These are phyloP conservation scores for Zygosaccharomyces sapae DNA, from an alignment of 1,139 yeast species.

Conservation along the genomic window DNA sequence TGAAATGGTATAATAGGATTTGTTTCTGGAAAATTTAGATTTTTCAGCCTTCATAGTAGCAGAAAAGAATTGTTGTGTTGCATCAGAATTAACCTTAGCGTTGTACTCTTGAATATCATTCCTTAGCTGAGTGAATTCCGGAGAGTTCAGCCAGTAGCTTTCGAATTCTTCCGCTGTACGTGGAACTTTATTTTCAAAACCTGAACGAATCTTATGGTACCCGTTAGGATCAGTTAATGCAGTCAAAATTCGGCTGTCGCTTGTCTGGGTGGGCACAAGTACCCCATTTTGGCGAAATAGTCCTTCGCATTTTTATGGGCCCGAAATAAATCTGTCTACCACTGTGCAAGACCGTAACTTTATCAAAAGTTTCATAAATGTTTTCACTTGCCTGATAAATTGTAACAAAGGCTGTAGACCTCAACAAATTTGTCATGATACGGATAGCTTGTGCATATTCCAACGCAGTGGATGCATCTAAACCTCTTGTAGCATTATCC, in stretches of 20 bases:
- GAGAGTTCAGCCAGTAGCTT: constrained; percentile 56
- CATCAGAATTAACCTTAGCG: constrained; percentile 38
- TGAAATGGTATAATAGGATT: constrained; percentile 46
- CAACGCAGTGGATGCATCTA: constrained; percentile 56
- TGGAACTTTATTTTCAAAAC: constrained; percentile 62
- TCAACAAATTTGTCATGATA: constrained; percentile 39
- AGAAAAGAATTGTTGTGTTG: constrained; percentile 40
- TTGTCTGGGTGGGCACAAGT: constrained; percentile 51
- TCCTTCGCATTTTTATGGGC: constrained; percentile 41
- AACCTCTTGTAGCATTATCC: constrained; percentile 62
- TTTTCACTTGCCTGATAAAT: constrained; percentile 48
- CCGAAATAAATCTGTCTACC: constrained; percentile 48
- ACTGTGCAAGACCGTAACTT: constrained; percentile 42
- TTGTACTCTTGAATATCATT: constrained; percentile 47
- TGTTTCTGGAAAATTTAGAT: constrained; percentile 38
- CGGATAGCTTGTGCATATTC: constrained; percentile 45
- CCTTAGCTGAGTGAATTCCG: constrained; percentile 42
- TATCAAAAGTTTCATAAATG: constrained; percentile 46
- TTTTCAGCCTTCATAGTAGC: constrained; percentile 43
- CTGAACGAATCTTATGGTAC: constrained; percentile 38
- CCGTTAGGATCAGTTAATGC: constrained; percentile 48
- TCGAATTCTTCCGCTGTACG: constrained; percentile 66
- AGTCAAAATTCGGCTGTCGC: constrained; percentile 56
- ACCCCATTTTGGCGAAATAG: constrained; percentile 48
- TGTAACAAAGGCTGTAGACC: constrained; percentile 43